phyloP scores from a whole-genome alignment of 2,329 filamentous ascomycete genomes.

The Colletotrichum sp. region DNA sequence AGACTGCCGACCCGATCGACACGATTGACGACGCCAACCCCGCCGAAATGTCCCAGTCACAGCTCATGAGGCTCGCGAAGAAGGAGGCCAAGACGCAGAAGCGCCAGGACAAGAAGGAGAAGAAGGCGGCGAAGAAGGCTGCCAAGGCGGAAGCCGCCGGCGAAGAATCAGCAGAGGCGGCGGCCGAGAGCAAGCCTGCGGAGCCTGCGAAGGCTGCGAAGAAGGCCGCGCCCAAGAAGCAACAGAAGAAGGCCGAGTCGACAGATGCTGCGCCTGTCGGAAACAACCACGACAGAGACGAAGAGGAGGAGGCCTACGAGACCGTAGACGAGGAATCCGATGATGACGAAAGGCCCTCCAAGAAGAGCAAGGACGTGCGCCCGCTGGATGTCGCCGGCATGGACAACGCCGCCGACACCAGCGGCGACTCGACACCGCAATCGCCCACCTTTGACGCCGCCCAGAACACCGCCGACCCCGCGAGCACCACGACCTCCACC shows the following conservation, averaged over 20 bases:
- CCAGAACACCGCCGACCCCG: constrained; percentile 44
- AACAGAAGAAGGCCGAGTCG: constrained; percentile 32
- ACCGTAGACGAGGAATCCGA: constrained; percentile 11
- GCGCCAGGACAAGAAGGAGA: constrained; percentile 54
- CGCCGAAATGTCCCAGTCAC: constrained; percentile 22
- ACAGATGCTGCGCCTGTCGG: constrained; percentile 14
- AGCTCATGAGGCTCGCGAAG: constrained; percentile 22
- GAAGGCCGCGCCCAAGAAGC: constrained; percentile 37
- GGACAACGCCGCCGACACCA: constrained; percentile 45
- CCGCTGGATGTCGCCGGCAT: constrained; percentile 32
- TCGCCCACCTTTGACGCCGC: constrained; percentile 68
- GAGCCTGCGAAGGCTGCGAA: constrained; percentile 43
- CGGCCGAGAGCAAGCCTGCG: constrained; percentile 48
- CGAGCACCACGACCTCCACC: constrained; percentile 69
- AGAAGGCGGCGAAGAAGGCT: constrained; percentile 29
- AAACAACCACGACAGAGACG: constrained; percentile 19
- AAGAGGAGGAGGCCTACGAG: constrained; percentile 19
- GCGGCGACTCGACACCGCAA: constrained; percentile 45
- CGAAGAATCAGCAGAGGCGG: neutral
- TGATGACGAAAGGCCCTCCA: constrained; percentile 22
- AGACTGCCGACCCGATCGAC: constrained; percentile 34
- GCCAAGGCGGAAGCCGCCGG: constrained; percentile 25
- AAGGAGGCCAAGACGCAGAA: constrained; percentile 37
- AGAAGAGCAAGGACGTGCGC: constrained; percentile 21
- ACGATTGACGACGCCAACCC: constrained; percentile 21